A percentile compares a stretch with the other conserved stretches of the same genome.
These are phyloP conservation scores for Neonectria coccinea DNA, from an alignment of 2,329 filamentous ascomycete genomes.

Conservation along the genomic window DNA sequence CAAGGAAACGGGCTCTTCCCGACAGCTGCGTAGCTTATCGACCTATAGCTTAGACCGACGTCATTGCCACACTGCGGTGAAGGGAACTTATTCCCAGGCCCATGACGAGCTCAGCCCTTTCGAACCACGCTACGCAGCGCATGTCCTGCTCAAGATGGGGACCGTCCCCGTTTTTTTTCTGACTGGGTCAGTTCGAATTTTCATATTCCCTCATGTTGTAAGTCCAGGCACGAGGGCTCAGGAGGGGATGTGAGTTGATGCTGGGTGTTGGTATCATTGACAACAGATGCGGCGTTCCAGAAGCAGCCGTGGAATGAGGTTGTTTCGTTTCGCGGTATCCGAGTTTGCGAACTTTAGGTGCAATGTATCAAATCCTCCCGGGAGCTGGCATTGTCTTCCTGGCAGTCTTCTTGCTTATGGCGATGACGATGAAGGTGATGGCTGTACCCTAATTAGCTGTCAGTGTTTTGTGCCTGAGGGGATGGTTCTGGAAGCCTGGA, in stretches of 20 bases:
- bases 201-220: slow-evolving; percentile 1
- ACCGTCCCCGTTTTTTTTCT: background rate
- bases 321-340: background rate
- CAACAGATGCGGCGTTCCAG: background rate
- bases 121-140: background rate
- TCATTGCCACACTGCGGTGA: background rate
- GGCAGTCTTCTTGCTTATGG: background rate
- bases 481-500: background rate
- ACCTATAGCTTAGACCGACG: background rate
- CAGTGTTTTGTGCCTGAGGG: background rate
- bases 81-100: background rate
- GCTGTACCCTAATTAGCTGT: background rate
- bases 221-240: background rate
- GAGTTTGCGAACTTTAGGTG: background rate
- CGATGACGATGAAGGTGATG: background rate
- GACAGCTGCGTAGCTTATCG: too few species aligned
- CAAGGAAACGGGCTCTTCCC: background rate
- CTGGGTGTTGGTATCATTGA: background rate
- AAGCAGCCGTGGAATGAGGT: background rate
- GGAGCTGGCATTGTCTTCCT: background rate
- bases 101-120: background rate
- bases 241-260: background rate
- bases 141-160: background rate
- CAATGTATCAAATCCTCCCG: too few species aligned
- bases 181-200: background rate